A percentile compares a stretch with the other conserved stretches of the same genome.
Conservation (phyloP, 2,329 filamentous ascomycete genomes). For the Sporothrix variecibatus region DNA sequence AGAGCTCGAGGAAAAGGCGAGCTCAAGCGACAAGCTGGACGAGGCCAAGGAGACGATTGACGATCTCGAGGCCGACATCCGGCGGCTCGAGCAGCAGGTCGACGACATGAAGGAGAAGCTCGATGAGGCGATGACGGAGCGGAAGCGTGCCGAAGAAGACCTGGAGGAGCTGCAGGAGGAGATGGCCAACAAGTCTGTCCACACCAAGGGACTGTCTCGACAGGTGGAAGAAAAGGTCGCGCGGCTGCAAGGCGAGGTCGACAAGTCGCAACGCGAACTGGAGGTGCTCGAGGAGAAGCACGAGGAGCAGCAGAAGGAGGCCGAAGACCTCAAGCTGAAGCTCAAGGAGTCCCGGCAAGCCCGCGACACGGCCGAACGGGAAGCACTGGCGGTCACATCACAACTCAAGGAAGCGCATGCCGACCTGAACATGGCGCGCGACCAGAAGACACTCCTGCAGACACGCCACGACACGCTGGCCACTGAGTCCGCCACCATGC, state of each 20-base stretch:
- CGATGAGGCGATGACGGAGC: conserved; percentile 55
- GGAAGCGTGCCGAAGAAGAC: conserved; percentile 59
- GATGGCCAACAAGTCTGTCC: conserved; percentile 76
- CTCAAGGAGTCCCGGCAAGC: conserved; percentile 49
- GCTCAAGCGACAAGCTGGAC: conserved; percentile 53
- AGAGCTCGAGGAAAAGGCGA: conserved; percentile 60
- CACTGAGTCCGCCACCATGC: conserved; percentile 66
- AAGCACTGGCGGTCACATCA: conserved; percentile 45
- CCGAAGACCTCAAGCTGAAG: conserved; percentile 47
- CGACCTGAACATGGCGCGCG: conserved; percentile 58
- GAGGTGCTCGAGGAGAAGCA: conserved; percentile 55
- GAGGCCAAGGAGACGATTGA: conserved; percentile 61
- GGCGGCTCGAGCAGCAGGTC: conserved; percentile 55
- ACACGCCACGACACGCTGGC: conserved; percentile 67
- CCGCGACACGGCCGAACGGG: conserved; percentile 44
- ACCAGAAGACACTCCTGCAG: conserved; percentile 71
- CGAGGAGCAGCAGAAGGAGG: conserved; percentile 49
- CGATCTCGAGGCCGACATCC: conserved; percentile 58
- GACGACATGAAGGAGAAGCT: conserved; percentile 58
- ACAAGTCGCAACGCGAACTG: conserved; percentile 52
- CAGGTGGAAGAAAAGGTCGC: conserved; percentile 72
- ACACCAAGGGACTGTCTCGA: conserved; percentile 71
- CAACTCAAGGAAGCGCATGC: conserved; percentile 59
- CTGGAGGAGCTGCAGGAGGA: conserved; percentile 72
- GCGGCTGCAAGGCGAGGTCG: conserved; percentile 67